Base-by-base conservation (phyloP, 345 rosid genomes). In the Trapa incisa region DNA sequence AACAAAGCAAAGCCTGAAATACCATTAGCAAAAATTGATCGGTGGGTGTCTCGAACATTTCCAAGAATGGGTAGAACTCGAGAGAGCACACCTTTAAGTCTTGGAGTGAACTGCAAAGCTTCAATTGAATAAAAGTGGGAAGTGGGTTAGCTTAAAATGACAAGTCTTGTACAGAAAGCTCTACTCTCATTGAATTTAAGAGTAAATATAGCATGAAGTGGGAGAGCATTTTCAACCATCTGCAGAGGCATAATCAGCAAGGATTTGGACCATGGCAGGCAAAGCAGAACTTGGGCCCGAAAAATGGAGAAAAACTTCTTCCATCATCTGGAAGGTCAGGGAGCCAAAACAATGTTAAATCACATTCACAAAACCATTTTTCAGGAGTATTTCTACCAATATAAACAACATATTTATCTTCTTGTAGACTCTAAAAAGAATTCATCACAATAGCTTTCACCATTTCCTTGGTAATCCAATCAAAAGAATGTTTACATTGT, bases 21-120 rank as follows among this genome's bases (percentile, higher is more conserved):
- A 93, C 98, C 98, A 76, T 87, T 87, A 71, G 98, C 97, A 84
- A 90, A 90, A 75, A 93, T 88, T 61, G 97, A 88, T 71, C 94
- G 84, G 69, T 90, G 89, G 68, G 77, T 70, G 81, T 93, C 98
- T 71, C 94, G 83, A 67, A 90, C 88, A 79, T 84, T 93, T 71
- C 98, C 97, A 75, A 93, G 92, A 70, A 90, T 78, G 67, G 98
- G 98, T 68, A 78, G 75, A 75, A 93, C 86, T 71, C 94, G 86
- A 76, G 94, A 82, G 57, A 93, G 89, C 47, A 93, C 94, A 68
- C 76, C 94, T 81, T 93, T 93, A 78, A 90, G 82, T 70, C 90
- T 85, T 65, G 96, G 97, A 82, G 89, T 82, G 83, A 93, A 93
- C 89, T 88, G 94, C 81, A 81, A 80, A 76, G 96, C 98, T 93